phyloP scores from a whole-genome alignment of 176 grass and related monocot species.

The Aegilops umbellulata region DNA sequence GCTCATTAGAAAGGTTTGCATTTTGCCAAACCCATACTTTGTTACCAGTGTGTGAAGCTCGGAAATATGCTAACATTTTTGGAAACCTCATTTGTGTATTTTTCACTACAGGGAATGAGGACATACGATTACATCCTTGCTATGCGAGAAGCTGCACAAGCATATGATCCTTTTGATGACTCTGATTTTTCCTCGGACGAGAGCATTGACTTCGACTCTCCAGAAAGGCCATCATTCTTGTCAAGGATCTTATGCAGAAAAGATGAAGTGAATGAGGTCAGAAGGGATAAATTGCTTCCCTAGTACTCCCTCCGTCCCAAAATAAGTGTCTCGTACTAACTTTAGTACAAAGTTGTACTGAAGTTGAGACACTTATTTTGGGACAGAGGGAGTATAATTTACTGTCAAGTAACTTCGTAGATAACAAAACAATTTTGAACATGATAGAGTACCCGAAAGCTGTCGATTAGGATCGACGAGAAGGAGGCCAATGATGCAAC shows the following conservation, averaged over 20 bases:
- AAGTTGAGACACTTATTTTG: no score
- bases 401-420: neutral
- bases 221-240: slow-evolving; percentile 55
- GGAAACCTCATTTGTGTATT: neutral
- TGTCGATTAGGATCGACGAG: slow-evolving; percentile 88
- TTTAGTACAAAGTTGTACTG: no score
- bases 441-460: slow-evolving; percentile 57
- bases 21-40: neutral
- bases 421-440: slow-evolving; percentile 31
- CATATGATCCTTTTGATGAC: slow-evolving; percentile 74
- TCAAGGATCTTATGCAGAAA: slow-evolving; percentile 62
- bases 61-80: neutral
- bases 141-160: slow-evolving; percentile 69
- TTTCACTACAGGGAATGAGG: slow-evolving; percentile 74
- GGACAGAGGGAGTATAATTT: no score
- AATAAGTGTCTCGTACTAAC: no score
- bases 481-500: slow-evolving; percentile 45
- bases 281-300: neutral
- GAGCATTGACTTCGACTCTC: slow-evolving; percentile 65
- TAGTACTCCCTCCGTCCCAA: no score
- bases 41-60: neutral
- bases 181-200: slow-evolving; percentile 72
- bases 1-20: slow-evolving; percentile 81
- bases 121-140: slow-evolving; percentile 99
- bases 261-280: slow-evolving; percentile 54